Conservation (phyloP, 345 rosid genomes). For the Arabis hirsuta region DNA sequence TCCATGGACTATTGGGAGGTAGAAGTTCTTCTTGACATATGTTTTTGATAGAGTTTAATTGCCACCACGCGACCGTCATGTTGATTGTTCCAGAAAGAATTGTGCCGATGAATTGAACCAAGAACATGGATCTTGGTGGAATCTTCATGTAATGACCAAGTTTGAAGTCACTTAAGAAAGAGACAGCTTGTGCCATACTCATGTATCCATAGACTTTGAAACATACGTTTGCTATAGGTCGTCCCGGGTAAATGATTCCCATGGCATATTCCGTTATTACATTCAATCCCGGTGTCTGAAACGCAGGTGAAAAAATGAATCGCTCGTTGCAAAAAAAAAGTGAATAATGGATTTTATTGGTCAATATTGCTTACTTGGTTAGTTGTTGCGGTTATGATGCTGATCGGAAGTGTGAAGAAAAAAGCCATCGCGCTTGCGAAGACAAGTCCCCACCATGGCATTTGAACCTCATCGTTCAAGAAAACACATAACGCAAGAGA, state of each 20-base stretch:
- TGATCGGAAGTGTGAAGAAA: conserved; percentile 79
- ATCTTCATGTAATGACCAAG: conserved; percentile 97
- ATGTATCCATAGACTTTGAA: conserved; percentile 87
- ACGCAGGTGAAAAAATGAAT: neutral
- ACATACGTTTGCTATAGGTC: conserved; percentile 92
- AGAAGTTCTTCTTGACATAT: conserved; percentile 84
- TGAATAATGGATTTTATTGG: neutral
- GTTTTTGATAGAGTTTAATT: conserved; percentile 64
- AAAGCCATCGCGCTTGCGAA: conserved; percentile 79
- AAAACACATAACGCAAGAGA: conserved; percentile 69
- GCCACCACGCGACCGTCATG: conserved; percentile 85
- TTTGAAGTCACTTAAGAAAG: conserved; percentile 91
- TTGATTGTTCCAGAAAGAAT: conserved; percentile 84
- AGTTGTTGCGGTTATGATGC: conserved; percentile 89
- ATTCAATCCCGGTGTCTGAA: conserved; percentile 87
- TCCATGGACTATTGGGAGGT: conserved; percentile 80
- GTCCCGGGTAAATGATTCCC: conserved; percentile 84
- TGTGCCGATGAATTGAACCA: conserved; percentile 95
- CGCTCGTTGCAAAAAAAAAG: neutral
- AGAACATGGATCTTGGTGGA: conserved; percentile 96
- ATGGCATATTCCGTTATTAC: conserved; percentile 87
- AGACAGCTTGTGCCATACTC: conserved; percentile 91
- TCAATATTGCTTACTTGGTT: conserved; percentile 62
- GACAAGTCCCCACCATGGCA: conserved; percentile 98
- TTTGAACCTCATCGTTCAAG: conserved; percentile 76